Percentiles rank a stretch among this genome's conserved stretches.
Conservation (phyloP, 257 asterid genomes). For the Nicotiana sylvestris region DNA sequence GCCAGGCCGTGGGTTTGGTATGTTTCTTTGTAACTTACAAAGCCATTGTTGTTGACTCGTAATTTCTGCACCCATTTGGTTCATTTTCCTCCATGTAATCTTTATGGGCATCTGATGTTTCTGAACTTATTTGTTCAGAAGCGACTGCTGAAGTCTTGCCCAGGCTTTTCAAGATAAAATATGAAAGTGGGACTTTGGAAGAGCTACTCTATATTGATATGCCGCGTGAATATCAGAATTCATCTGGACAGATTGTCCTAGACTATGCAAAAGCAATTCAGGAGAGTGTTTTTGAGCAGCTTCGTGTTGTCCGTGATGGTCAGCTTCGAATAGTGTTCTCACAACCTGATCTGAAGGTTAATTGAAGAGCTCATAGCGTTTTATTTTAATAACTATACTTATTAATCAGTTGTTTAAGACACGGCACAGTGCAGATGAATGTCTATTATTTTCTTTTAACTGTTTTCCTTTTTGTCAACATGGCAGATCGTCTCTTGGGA, state of each 20-base stretch:
- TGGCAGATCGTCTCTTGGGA: constrained; percentile 95
- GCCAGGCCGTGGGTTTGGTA: constrained; percentile 99
- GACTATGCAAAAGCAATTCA: constrained; percentile 96
- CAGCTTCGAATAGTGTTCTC: constrained; percentile 93
- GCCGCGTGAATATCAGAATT: constrained; percentile 89
- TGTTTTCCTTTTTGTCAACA: background rate
- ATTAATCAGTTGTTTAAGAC: background rate
- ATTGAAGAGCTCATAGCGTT: background rate
- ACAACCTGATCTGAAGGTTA: constrained; percentile 81
- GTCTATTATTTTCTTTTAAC: constrained; percentile 13
- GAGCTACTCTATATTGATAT: constrained; percentile 91
- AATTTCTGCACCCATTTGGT: background rate
- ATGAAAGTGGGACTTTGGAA: constrained; percentile 92
- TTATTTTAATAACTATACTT: background rate
- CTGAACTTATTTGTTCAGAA: constrained; percentile 48
- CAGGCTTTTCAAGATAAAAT: constrained; percentile 79
- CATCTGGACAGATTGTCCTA: constrained; percentile 88
- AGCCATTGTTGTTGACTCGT: background rate
- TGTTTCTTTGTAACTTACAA: constrained; percentile 10
- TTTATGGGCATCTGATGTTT: constrained; percentile 17
- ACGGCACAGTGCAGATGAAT: background rate
- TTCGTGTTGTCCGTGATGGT: constrained; percentile 97
- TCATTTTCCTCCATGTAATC: background rate
- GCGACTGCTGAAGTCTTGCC: constrained; percentile 94
- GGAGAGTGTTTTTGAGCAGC: constrained; percentile 94